phyloP scores from a whole-genome alignment of 129 eudicot species.

The Daucus carota region DH1_v3.0 NC_030387.2:5470001-5470500 shows the following conservation, averaged over 20 bases:
- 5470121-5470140: too few species aligned
- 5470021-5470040: conserved; percentile 14
- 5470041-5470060: conserved; percentile 25
- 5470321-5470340: neutral
- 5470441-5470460: conserved; percentile 92
- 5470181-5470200: conserved; percentile 12
- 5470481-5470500: conserved; percentile 86
- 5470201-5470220: neutral
- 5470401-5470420: conserved; percentile 57
- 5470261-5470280: neutral
- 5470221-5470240: neutral
- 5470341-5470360: conserved; percentile 26
- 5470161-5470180: neutral
- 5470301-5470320: neutral
- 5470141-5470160: neutral
- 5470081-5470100: conserved; percentile 9
- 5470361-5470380: conserved; percentile 40
- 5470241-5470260: neutral
- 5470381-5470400: conserved; percentile 73
- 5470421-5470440: conserved; percentile 90
- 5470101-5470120: conserved; percentile 15
- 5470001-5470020: conserved; percentile 15
- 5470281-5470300: neutral
- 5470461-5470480: conserved; percentile 75
- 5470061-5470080: conserved; percentile 5